phyloP scores from a whole-genome alignment of 2,329 filamentous ascomycete genomes.

The Aspergillus felis region DNA sequence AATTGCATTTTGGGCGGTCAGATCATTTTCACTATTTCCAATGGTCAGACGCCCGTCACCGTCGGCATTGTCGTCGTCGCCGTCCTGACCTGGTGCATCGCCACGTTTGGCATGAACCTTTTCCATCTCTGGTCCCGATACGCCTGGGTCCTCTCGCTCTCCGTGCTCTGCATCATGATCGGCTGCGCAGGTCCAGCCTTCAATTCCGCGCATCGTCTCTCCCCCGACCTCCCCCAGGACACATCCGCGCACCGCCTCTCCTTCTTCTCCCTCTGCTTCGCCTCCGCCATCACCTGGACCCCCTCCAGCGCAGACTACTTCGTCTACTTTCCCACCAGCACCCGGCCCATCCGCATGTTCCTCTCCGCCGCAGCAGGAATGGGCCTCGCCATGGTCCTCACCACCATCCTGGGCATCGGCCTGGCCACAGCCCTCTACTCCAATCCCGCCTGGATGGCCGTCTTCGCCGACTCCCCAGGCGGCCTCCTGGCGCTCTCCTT shows the following conservation, averaged over 20 bases:
- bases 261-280: constrained; percentile 33
- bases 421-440: constrained; percentile 34
- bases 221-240: constrained; percentile 17
- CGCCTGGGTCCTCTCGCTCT: constrained; percentile 5
- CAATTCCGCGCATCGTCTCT: constrained; percentile 20
- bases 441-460: constrained; percentile 24
- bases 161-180: constrained; percentile 35
- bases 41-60: constrained; percentile 30
- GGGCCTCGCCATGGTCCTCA: constrained; percentile 27
- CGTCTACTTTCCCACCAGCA: constrained; percentile 37
- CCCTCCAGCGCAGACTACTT: constrained; percentile 39
- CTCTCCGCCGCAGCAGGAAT: constrained; percentile 33
- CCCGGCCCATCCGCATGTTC: constrained; percentile 32
- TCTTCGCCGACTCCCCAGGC: constrained; percentile 28
- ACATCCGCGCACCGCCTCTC: constrained; percentile 29
- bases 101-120: constrained; percentile 36
- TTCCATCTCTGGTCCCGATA: constrained; percentile 41
- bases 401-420: constrained; percentile 36
- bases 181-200: constrained; percentile 38
- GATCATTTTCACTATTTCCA: constrained; percentile 36
- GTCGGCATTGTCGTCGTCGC: constrained; percentile 35
- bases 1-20: constrained; percentile 40
- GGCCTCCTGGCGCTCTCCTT: constrained; percentile 35
- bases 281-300: constrained; percentile 30
- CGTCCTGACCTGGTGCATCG: constrained; percentile 29